Evolutionary conservation across 2,329 filamentous ascomycete genomes (phyloP).

Genomic region (Sporothrix pseudoabietina): DNA sequence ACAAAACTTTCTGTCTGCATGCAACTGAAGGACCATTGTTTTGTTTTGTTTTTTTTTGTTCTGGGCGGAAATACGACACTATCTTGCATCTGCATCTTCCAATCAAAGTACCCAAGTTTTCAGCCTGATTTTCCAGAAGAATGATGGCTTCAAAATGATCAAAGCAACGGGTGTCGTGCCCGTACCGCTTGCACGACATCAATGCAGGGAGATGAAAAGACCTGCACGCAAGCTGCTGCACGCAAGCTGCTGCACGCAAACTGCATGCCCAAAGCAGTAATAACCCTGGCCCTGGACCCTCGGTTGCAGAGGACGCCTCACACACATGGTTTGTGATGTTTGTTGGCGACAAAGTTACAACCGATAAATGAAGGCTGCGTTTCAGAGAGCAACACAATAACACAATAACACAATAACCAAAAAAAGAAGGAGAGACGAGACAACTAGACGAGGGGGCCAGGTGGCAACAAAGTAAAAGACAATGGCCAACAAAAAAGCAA

Average conservation of each 20-base stretch:
- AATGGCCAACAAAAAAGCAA: not conserved
- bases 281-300: constrained; percentile 10
- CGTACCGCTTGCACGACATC: constrained; percentile 1
- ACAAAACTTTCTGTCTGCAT: not conserved
- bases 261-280: not conserved
- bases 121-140: not conserved
- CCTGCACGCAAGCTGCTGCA: not conserved
- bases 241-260: constrained; percentile 1
- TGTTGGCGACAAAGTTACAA: not conserved
- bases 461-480: not conserved
- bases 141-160: not conserved
- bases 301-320: not conserved
- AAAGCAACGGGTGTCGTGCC: not conserved
- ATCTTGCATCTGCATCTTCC: constrained; percentile 21
- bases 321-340: not conserved
- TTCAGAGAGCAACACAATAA: not conserved
- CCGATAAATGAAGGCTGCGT: constrained; percentile 6
- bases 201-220: not conserved
- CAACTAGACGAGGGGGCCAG: not conserved
- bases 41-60: too few relatives aligned
- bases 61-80: not conserved
- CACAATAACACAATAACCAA: too few relatives aligned
- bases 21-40: not conserved
- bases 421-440: not conserved
- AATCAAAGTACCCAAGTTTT: constrained; percentile 2